Base-by-base conservation (phyloP, 192 early-diverging fungal species). In the Gonapodya prolifera region DNA sequence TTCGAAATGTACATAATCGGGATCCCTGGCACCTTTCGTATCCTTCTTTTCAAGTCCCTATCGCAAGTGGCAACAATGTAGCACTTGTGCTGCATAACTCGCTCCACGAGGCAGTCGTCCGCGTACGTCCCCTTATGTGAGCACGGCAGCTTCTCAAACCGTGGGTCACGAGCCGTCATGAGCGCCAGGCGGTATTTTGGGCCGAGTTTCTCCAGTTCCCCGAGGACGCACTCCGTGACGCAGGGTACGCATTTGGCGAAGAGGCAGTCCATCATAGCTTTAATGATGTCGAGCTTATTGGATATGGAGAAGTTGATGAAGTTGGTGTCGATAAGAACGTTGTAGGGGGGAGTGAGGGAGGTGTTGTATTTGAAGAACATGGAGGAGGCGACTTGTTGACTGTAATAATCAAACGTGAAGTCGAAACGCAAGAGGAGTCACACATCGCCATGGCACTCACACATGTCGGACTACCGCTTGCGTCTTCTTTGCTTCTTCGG, bases 261-360 rank as follows among this genome's bases (percentile, higher is more conserved):
- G n/a, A 98, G 85, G 80, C 96, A 99, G 83, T 99, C 95, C 97
- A 99, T 98, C 95, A 97, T 96, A 28, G 94, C 91, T 76, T 96
- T 93, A 33, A 98, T 89, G 33, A 97, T 85, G 82, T 99, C 98
- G 32, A 99, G 88, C 81, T 98, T 97, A 88, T 99, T 99, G 82
- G 97, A 96, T 80, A 99, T 94, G 13, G 95, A 94, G 81, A 99
- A 98, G 87, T 99, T 99, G 89, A 99, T 98, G 76, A 99, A 99
- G 83, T 99, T 99, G 80, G 98, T 98, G 85, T 99, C 98, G 35
- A 99, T 90, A 13, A 99, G 83, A 30, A 99, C 88, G 78, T 94
- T 92, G 84, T 99, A 99, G 18, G 98, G 98, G 35, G 98, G 98
- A 1, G 93, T 95, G 1, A 99, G 86, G 34, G 94, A 92, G 30